Evolutionary conservation across 169 alveolate species (phyloP), one percentile per base, ranked within the genome.

Genomic region (Eimeria acervulina): DNA sequence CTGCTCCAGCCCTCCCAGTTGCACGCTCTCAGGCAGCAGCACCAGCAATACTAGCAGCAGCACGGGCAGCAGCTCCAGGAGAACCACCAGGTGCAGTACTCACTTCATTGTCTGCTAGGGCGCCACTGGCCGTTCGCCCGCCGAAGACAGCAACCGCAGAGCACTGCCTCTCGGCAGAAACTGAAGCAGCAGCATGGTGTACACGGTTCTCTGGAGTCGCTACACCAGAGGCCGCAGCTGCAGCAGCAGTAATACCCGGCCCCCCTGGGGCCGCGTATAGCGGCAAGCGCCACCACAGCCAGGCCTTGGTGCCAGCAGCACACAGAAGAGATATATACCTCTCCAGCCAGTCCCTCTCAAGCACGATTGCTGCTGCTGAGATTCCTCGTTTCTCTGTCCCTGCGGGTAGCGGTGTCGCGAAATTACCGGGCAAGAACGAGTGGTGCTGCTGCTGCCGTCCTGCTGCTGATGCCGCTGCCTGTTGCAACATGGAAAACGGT

Each of bases 281-380:
- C 2, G 26, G 93, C 78, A 85, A 52, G 55, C 93, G 78, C 93
- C 93, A 85, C 93, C 93, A 85, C 63, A 85, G 81, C 93, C 93
- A 85, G 66, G 63, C 33, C 44, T 72, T 44, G 44, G 42, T 38
- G 2, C 81, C 78, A 61, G 85, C 80, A 38, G 80, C 26, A 28
- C 90, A 55, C 61, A 47, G 51, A 21, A 55, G 81, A 28, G 59
- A 40, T n/a, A 72, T 55, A 28, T 38, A 47, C 12, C 76, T 33
- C 78, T 70, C 85, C 26, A 52, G 66, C 90, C 95, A 89, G 40
- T 70, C 87, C 19, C 66, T 68, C n/a, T 89, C 95, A 33, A 89
- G 72, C 4, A 80, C 52, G 33, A 15, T n/a, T 17, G 38, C 42
- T 68, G 95, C 31, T 23, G 85, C 87, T 61, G 40, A 15, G 15